phyloP scores from a whole-genome alignment of 805 yeast genomes.

The Metschnikowia henanensis region DNA sequence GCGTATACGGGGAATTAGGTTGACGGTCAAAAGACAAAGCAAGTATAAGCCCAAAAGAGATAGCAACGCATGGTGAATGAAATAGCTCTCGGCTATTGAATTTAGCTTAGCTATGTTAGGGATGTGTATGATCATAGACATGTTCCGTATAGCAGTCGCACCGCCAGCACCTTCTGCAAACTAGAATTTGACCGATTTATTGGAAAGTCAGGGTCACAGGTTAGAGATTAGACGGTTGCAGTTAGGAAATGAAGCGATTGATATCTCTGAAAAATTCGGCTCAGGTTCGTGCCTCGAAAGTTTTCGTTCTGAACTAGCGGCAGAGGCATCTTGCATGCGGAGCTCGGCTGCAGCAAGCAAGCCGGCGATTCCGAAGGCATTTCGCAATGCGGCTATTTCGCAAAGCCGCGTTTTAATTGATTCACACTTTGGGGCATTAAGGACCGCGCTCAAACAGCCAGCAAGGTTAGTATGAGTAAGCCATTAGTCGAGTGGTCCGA shows the following conservation, averaged over 20 bases:
- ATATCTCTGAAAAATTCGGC: neutral
- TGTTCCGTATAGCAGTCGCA: neutral
- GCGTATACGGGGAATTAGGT: constrained; percentile 14
- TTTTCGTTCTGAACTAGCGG: neutral
- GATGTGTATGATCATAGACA: neutral
- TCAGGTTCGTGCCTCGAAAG: neutral
- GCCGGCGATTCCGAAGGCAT: neutral
- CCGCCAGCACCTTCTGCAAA: neutral
- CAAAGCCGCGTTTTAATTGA: too few species aligned
- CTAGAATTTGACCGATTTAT: too few species aligned
- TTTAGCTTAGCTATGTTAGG: neutral
- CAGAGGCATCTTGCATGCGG: neutral
- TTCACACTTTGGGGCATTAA: too few species aligned
- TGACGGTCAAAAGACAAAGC: constrained; percentile 10
- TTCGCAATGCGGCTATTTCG: too few species aligned
- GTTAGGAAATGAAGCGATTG: neutral
- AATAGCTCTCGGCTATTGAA: neutral
- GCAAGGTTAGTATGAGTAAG: too few species aligned
- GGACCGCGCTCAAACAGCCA: too few species aligned
- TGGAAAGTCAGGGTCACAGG: too few species aligned
- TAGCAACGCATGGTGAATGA: neutral
- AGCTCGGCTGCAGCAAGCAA: neutral
- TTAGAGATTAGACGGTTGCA: too few species aligned
- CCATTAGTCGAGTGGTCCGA: too few species aligned
- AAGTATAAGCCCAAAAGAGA: constrained; percentile 5